Evolutionary conservation across 495 filamentous ascomycete species (phyloP).

Genomic region (Penicillium salamii): DNA sequence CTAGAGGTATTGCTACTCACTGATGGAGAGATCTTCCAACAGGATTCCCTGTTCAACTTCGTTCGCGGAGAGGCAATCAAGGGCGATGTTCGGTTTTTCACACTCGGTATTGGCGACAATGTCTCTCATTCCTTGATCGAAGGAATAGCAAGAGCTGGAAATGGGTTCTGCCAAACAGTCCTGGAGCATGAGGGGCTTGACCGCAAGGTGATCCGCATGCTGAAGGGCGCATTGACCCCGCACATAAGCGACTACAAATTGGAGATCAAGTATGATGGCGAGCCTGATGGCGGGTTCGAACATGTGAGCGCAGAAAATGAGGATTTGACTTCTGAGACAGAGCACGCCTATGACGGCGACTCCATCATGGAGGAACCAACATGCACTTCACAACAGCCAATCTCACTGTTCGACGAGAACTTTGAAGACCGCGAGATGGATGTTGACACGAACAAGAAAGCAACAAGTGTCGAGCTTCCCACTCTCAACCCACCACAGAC

Average conservation of each 20-base stretch:
- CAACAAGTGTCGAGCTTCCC: slow-evolving; percentile 45
- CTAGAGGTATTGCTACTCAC: slow-evolving; percentile 68
- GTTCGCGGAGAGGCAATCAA: slow-evolving; percentile 36
- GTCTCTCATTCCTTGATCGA: slow-evolving; percentile 66
- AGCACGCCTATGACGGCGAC: not conserved
- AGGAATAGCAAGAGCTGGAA: slow-evolving; percentile 62
- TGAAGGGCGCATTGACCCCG: slow-evolving; percentile 63
- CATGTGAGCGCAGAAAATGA: slow-evolving; percentile 49
- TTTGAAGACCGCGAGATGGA: slow-evolving; percentile 36
- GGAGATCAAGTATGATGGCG: slow-evolving; percentile 55
- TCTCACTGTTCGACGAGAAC: slow-evolving; percentile 55
- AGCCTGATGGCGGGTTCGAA: slow-evolving; percentile 52
- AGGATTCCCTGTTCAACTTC: slow-evolving; percentile 52
- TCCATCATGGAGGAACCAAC: not conserved
- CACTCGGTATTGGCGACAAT: slow-evolving; percentile 60
- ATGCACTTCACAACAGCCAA: slow-evolving; percentile 31
- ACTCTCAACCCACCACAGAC: slow-evolving; percentile 47
- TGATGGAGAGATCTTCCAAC: slow-evolving; percentile 67
- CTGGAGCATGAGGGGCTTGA: slow-evolving; percentile 56
- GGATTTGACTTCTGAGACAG: slow-evolving; percentile 9
- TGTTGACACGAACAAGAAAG: slow-evolving; percentile 5
- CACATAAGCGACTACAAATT: slow-evolving; percentile 59
- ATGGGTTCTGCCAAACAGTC: slow-evolving; percentile 64
- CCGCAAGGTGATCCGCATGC: slow-evolving; percentile 64
- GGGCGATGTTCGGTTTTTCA: slow-evolving; percentile 59